phyloP scores from a whole-genome alignment of 2,329 filamentous ascomycete genomes.

The Colletotrichum sp. region DNA sequence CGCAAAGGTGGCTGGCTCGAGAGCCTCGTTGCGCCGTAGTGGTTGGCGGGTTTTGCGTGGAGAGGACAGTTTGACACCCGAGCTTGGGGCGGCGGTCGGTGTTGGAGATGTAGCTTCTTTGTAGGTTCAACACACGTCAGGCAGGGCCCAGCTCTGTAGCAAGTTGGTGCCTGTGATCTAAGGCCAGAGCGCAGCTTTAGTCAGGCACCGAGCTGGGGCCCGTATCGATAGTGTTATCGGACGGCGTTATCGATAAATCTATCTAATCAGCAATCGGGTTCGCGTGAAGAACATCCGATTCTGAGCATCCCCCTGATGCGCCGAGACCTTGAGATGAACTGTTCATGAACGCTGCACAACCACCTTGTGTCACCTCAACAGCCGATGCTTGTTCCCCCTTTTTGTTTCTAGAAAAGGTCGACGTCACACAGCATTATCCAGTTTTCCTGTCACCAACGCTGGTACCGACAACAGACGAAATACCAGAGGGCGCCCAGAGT shows the following conservation, averaged over 20 bases:
- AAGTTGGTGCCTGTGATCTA: not conserved
- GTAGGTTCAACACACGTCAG: constrained; percentile 15
- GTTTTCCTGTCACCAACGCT: not conserved
- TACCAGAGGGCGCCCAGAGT: not conserved
- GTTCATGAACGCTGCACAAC: not conserved
- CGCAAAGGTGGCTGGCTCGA: not conserved
- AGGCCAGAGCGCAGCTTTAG: not conserved
- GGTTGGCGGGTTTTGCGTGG: constrained; percentile 3
- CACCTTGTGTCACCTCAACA: not conserved
- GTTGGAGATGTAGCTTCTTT: constrained; percentile 21
- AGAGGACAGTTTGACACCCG: constrained; percentile 13
- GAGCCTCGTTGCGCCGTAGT: not conserved
- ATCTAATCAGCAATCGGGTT: not conserved
- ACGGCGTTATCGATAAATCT: not conserved
- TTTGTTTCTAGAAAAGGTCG: not conserved
- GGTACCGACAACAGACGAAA: not conserved
- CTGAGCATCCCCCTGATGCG: not conserved
- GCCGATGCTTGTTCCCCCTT: not conserved
- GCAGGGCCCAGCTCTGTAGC: constrained; percentile 2
- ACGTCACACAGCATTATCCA: not conserved
- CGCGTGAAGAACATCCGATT: not conserved
- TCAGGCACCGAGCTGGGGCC: not conserved
- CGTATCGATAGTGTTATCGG: not conserved
- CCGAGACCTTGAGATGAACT: constrained; percentile 2
- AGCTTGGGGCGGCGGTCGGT: not conserved